Conservation (phyloP, 2,329 filamentous ascomycete species). For the Fusarium verticillioides region DNA sequence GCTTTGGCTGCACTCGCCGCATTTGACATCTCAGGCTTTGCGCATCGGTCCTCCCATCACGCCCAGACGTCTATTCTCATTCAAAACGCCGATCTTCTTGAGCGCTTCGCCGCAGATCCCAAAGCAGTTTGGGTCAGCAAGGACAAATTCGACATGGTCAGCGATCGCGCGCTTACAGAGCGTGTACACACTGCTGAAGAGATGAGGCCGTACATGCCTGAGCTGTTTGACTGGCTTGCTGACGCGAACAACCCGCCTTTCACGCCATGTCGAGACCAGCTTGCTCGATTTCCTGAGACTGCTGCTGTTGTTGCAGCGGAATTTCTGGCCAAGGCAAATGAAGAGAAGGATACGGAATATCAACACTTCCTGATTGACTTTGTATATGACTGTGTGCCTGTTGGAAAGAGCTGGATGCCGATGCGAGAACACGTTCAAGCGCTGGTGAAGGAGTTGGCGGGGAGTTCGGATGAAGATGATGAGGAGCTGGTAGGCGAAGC, state of each 20-base stretch:
- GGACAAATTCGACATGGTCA: background rate
- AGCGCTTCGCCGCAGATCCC: background rate
- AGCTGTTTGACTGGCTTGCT: background rate
- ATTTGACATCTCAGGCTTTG: background rate
- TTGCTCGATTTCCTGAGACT: background rate
- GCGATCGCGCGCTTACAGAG: background rate
- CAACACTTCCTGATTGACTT: background rate
- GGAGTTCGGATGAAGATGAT: background rate
- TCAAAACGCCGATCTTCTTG: background rate
- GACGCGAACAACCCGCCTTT: background rate
- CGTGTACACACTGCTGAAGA: background rate
- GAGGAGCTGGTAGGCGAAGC: background rate
- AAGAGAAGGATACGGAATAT: background rate
- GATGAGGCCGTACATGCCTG: conserved; percentile 1
- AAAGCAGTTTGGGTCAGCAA: background rate
- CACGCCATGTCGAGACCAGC: background rate
- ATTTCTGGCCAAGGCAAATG: background rate
- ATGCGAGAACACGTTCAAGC: background rate
- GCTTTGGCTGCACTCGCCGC: background rate
- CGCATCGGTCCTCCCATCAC: background rate
- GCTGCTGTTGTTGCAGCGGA: background rate
- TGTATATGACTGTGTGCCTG: background rate
- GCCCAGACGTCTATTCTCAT: background rate
- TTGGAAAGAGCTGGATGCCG: background rate
- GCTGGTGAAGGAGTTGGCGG: background rate